These are phyloP conservation scores for Acorus gramineus DNA, from an alignment of 106 monocot species.

Conservation along the genomic window DNA sequence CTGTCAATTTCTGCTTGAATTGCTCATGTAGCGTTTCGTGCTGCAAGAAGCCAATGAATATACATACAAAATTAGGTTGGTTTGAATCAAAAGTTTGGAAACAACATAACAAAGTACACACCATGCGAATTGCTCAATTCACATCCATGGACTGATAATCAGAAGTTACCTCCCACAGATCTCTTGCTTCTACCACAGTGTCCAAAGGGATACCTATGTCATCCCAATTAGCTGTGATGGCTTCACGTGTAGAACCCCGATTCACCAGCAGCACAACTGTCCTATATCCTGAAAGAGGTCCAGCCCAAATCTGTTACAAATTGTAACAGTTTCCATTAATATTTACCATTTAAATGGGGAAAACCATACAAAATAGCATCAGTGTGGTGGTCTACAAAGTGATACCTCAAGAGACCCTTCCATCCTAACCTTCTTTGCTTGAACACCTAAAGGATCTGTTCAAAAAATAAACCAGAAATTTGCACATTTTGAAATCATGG, in stretches of 20 bases:
- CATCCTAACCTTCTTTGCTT: conserved; percentile 72
- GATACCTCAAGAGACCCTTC: conserved; percentile 52
- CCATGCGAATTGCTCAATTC: no score
- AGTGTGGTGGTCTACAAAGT: neutral
- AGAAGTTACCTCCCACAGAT: conserved; percentile 25
- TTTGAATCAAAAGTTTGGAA: no score
- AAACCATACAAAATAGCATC: neutral
- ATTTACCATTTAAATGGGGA: neutral
- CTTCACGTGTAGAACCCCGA: conserved; percentile 4
- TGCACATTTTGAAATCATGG: no score
- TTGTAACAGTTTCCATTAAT: neutral
- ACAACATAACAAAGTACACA: no score
- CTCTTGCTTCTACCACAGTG: conserved; percentile 42
- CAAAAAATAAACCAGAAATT: neutral
- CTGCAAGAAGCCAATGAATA: conserved; percentile 7
- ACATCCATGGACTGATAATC: neutral
- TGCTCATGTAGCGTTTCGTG: conserved; percentile 15
- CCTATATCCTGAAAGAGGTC: conserved; percentile 43
- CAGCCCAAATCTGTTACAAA: conserved; percentile 56
- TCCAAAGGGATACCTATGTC: conserved; percentile 42
- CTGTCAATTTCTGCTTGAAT: conserved; percentile 19
- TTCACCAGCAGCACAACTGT: conserved; percentile 50
- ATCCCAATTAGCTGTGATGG: conserved; percentile 51
- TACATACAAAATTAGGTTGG: neutral
- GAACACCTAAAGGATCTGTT: conserved; percentile 63